Base-by-base conservation (phyloP, 2,329 filamentous ascomycete species). In the Neonectria punicea region DNA sequence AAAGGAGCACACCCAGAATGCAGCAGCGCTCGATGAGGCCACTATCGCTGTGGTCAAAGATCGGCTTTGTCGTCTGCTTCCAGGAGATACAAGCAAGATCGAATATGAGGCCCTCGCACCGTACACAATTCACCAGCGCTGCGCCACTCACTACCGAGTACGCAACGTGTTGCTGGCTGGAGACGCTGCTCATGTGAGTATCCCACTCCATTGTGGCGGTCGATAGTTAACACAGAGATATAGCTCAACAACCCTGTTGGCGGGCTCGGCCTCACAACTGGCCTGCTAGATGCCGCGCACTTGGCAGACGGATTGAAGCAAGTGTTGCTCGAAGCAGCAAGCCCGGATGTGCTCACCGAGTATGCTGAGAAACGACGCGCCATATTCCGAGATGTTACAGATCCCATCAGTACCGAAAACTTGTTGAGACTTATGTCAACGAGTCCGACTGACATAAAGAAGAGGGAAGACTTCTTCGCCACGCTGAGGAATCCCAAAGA, bases 101-200 rank as follows among this genome's bases (percentile, higher is more conserved):
- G n/a, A 54, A 34, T 54, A 54, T 28, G 51, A n/a, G n/a, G 51
- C 51, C 16, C 28, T 54, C 34, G 51, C 51, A 39, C 51, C 51
- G 13, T 54, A 54, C 32, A 18, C 43, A 28, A 20, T 28, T 41
- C 36, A 54, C 13, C 51, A 54, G 34, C 18, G 51, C n/a, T 54
- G 51, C 20, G 20, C 3, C 20, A 22, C 20, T 3, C 20, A 22
- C 20, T 22, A 22, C 20, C 20, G 20, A 22, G 20, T 22, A 22
- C 20, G 20, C 20, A 22, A 22, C 20, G 20, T 22, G 20, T 22
- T 22, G 20, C 20, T 22, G 28, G 51, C 51, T 11, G 51, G 51
- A 28, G 51, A 54, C 16, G 51, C 51, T 54, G 51, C 51, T 54
- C 51, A 54, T 41, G 51, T 54, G 16, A 54, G 51, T 39, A 8